A percentile compares a stretch with the other conserved stretches of the same genome.
These are phyloP conservation scores for Eucalyptus grandis DNA, from an alignment of 345 rosid species.

Conservation along the genomic window DNA sequence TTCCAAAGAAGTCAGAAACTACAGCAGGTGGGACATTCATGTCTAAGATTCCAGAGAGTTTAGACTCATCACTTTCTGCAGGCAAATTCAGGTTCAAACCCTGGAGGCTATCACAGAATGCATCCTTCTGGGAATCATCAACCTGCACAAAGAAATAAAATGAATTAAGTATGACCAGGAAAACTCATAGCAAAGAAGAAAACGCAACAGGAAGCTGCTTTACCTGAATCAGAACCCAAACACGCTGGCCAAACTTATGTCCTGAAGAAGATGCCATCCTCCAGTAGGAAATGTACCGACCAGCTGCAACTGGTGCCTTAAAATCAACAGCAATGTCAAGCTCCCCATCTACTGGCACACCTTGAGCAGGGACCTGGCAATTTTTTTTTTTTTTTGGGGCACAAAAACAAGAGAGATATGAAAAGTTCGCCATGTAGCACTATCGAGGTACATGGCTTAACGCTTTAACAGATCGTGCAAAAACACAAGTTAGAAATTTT, in stretches of 20 bases:
- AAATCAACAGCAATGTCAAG: constrained; percentile 72
- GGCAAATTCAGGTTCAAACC: constrained; percentile 68
- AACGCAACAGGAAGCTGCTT: background rate
- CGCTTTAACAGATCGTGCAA: background rate
- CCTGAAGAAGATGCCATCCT: constrained; percentile 67
- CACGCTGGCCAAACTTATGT: constrained; percentile 77
- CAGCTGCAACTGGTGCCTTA: constrained; percentile 62
- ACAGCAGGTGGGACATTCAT: constrained; percentile 15
- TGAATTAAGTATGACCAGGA: background rate
- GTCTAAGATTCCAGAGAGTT: constrained; percentile 7
- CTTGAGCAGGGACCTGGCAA: constrained; percentile 54
- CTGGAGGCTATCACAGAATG: constrained; percentile 5
- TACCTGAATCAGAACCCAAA: constrained; percentile 91
- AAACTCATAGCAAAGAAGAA: background rate
- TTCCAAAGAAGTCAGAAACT: constrained; percentile 6
- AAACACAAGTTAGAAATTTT: background rate
- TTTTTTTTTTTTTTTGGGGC: background rate
- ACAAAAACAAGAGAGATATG: background rate
- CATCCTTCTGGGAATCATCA: constrained; percentile 31
- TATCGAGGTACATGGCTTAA: background rate
- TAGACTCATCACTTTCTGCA: constrained; percentile 17
- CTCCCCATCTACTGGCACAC: constrained; percentile 55
- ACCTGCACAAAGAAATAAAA: constrained; percentile 26
- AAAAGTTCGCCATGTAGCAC: background rate
- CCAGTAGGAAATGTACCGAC: constrained; percentile 85